Evolutionary conservation across 768 basidiomycete genomes (phyloP).

Genomic region (Suillus tomentosus): DNA sequence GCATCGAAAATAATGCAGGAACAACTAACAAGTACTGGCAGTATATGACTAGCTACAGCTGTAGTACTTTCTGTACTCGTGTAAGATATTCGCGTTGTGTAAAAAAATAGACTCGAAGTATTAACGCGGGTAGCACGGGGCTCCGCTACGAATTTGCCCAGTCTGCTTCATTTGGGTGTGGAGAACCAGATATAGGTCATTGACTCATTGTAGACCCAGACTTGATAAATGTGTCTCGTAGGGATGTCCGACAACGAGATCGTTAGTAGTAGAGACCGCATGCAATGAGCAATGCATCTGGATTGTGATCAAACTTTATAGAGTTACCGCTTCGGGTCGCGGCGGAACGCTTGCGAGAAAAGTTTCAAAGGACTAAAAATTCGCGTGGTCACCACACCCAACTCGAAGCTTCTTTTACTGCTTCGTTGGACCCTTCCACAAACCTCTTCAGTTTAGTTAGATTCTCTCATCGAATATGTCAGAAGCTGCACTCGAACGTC

Average conservation of each 20-base stretch:
- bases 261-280: not conserved
- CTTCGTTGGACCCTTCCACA: constrained; percentile 11
- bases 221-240: not conserved
- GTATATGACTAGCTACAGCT: too few relatives aligned
- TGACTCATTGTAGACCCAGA: not conserved
- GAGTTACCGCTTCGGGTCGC: constrained; percentile 24
- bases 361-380: constrained; percentile 24
- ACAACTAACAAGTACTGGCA: not conserved
- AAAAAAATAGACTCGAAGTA: too few relatives aligned
- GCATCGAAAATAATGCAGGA: too few relatives aligned
- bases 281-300: not conserved
- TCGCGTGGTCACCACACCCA: constrained; percentile 17
- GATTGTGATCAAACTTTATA: not conserved
- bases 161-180: not conserved
- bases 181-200: not conserved
- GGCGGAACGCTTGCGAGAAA: constrained; percentile 29
- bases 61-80: not conserved
- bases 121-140: too few relatives aligned
- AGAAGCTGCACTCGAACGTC: constrained; percentile 67
- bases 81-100: not conserved
- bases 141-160: too few relatives aligned
- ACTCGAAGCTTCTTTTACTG: constrained; percentile 9
- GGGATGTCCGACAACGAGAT: not conserved
- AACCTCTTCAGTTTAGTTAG: constrained; percentile 9
- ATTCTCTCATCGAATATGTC: constrained; percentile 42